phyloP scores from a whole-genome alignment of 495 filamentous ascomycete species.

The Achaetomiella virescens region DNA sequence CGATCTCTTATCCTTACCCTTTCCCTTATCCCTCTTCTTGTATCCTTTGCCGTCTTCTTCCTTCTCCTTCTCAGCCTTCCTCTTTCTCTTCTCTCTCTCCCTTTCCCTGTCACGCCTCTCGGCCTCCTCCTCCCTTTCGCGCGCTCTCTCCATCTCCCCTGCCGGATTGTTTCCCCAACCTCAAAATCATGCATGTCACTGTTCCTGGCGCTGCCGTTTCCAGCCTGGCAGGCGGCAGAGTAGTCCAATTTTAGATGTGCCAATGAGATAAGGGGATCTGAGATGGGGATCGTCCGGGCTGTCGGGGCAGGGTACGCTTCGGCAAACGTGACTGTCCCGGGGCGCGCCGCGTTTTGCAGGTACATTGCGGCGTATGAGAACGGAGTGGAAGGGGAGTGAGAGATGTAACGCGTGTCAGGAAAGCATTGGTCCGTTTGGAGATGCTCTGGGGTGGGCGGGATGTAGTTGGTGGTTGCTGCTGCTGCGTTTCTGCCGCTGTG shows the following conservation, averaged over 20 bases:
- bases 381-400: background rate
- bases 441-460: background rate
- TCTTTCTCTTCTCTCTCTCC: background rate
- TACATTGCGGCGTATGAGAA: background rate
- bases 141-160: background rate
- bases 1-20: background rate
- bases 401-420: background rate
- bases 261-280: background rate
- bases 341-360: background rate
- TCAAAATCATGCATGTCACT: background rate
- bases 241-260: background rate
- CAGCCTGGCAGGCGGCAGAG: background rate
- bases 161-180: background rate
- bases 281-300: background rate
- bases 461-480: too few relatives aligned
- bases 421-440: background rate
- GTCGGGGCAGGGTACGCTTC: background rate
- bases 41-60: background rate
- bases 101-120: background rate
- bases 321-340: conserved; percentile 1
- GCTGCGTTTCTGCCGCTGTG: too few relatives aligned
- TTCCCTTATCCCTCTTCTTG: background rate
- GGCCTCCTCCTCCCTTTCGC: background rate
- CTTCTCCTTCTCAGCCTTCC: background rate
- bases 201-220: background rate